Evolutionary conservation across 306 rosid species (phyloP).

Genomic region (Acacia acuminata): DNA sequence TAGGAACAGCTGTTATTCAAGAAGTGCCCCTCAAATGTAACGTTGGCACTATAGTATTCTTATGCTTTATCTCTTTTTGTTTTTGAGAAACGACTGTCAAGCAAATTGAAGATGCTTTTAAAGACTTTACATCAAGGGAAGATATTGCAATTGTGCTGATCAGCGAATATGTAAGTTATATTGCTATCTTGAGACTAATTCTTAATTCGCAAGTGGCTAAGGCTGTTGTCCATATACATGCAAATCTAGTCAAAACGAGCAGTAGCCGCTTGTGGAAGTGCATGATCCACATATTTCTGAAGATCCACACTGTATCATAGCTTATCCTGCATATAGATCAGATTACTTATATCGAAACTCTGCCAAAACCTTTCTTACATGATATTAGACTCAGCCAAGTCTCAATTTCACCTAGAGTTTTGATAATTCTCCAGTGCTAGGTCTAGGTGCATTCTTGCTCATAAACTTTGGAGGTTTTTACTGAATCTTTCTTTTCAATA

Average conservation of each 20-base stretch:
- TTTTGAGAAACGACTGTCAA: conserved; percentile 84
- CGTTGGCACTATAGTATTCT: conserved; percentile 16
- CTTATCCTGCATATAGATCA: background rate
- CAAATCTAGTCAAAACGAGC: conserved; percentile 24
- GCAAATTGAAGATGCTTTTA: conserved; percentile 94
- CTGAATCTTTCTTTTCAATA: background rate
- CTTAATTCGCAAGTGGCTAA: background rate
- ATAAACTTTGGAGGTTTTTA: background rate
- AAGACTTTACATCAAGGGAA: conserved; percentile 83
- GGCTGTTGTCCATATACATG: background rate
- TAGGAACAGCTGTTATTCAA: background rate
- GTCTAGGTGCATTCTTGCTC: background rate
- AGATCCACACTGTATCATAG: background rate
- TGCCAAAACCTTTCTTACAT: background rate
- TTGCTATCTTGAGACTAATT: background rate
- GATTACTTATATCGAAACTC: background rate
- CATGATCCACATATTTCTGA: background rate
- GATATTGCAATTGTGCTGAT: conserved; percentile 85
- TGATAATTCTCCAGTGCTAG: background rate
- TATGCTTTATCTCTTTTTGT: conserved; percentile 18
- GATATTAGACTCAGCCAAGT: background rate
- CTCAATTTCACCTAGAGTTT: background rate
- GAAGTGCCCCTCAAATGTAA: background rate
- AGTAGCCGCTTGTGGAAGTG: conserved; percentile 2
- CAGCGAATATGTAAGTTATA: conserved; percentile 88